These are phyloP conservation scores for Misopates orontium DNA, from an alignment of 257 asterid genomes.

Conservation along the genomic window DNA sequence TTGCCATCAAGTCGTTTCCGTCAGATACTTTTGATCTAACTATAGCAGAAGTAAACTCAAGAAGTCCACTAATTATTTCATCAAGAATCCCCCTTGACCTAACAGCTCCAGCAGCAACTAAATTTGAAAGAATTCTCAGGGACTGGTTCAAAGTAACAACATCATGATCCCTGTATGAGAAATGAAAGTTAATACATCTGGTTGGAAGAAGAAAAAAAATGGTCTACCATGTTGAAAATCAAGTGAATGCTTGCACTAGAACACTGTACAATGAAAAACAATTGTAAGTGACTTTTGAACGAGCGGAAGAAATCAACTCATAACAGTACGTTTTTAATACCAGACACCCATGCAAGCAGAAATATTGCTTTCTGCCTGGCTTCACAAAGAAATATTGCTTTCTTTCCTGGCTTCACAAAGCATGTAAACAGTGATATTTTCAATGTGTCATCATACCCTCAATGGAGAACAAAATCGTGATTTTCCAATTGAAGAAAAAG, in stretches of 20 bases:
- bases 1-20: constrained; percentile 74
- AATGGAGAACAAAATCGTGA: neutral
- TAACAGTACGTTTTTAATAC: neutral
- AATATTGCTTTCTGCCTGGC: neutral
- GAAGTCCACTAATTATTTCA: constrained; percentile 65
- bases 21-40: constrained; percentile 48
- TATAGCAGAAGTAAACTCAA: constrained; percentile 59
- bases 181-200: constrained; percentile 8
- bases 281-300: neutral
- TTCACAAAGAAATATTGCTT: too few relatives aligned
- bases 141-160: constrained; percentile 65
- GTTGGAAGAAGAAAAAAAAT: constrained; percentile 7
- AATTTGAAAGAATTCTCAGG: constrained; percentile 77
- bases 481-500: neutral
- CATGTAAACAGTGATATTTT: neutral
- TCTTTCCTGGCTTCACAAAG: too few relatives aligned
- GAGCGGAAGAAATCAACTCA: too few relatives aligned
- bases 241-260: neutral
- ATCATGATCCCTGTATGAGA: constrained; percentile 68
- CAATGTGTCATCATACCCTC: neutral
- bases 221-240: constrained; percentile 15
- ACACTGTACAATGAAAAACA: neutral
- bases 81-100: constrained; percentile 67
- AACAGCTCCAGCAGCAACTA: constrained; percentile 78
- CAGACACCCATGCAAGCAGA: neutral